Conservation (phyloP, 345 rosid genomes). For the Eucalyptus regnans region DNA sequence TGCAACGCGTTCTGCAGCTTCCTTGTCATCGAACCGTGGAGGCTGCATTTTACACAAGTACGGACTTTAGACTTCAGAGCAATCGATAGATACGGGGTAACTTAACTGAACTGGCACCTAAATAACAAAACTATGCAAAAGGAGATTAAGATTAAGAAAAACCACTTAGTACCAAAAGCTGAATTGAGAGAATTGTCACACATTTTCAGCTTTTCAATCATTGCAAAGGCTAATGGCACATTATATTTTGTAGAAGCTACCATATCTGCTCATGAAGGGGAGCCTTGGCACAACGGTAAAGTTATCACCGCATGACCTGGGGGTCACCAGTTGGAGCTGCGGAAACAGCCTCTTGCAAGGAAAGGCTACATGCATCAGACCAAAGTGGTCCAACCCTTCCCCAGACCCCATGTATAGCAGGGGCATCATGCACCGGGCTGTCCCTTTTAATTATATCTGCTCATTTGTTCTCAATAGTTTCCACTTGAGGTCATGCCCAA, state of each 20-base stretch:
- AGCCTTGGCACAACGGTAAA: neutral
- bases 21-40: constrained; percentile 82
- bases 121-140: neutral
- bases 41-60: constrained; percentile 47
- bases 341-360: neutral
- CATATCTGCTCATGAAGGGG: neutral
- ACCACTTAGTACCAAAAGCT: neutral
- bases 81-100: neutral
- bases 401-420: neutral
- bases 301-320: neutral
- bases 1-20: constrained; percentile 95
- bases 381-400: neutral
- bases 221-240: neutral
- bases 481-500: neutral
- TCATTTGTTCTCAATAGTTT: neutral
- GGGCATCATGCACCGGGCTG: neutral
- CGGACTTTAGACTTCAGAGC: neutral
- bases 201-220: neutral
- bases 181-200: neutral
- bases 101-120: neutral
- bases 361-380: neutral
- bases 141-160: neutral
- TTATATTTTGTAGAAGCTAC: neutral
- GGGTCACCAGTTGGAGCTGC: neutral
- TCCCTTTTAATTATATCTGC: neutral